These are phyloP conservation scores for Termitomyces sp. DNA, from an alignment of 768 basidiomycete genomes.

Conservation along the genomic window DNA sequence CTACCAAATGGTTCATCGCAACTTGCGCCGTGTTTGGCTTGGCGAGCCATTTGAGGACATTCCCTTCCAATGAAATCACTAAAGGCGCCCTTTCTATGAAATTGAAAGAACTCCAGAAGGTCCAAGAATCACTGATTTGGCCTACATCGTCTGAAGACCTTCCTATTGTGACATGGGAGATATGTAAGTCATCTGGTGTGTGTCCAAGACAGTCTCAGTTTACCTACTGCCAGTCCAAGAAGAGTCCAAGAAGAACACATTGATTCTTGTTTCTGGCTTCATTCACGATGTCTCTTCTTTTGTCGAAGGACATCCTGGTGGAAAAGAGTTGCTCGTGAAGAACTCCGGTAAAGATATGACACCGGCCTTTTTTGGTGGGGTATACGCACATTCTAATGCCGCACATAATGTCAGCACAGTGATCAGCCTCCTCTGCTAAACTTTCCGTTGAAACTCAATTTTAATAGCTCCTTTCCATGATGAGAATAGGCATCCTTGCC, in stretches of 20 bases:
- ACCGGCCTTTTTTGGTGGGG: conserved; percentile 78
- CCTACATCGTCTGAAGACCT: conserved; percentile 51
- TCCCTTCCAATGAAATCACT: conserved; percentile 84
- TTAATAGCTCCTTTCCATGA: conserved; percentile 48
- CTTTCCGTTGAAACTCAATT: not conserved
- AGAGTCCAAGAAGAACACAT: conserved; percentile 55
- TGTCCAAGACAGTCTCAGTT: not conserved
- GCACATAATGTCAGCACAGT: conserved; percentile 59
- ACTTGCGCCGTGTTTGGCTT: conserved; percentile 54
- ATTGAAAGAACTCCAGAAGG: conserved; percentile 61
- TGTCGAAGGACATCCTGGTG: conserved; percentile 76
- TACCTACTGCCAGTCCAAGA: conserved; percentile 44
- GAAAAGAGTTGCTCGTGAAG: conserved; percentile 46
- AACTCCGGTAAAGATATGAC: conserved; percentile 81
- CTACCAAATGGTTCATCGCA: conserved; percentile 94
- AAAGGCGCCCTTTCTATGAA: conserved; percentile 83
- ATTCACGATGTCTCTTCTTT: conserved; percentile 81
- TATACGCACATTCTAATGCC: conserved; percentile 78
- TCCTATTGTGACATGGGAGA: conserved; percentile 78
- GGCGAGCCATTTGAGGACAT: conserved; percentile 76
- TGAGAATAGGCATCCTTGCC: conserved; percentile 64
- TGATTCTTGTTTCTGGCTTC: conserved; percentile 79
- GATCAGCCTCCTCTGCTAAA: not conserved
- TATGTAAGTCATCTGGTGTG: conserved; percentile 41
- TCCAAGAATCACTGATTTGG: conserved; percentile 63